Evolutionary conservation across 805 yeast genomes (phyloP).

Genomic region (Ogataea angusta): DNA sequence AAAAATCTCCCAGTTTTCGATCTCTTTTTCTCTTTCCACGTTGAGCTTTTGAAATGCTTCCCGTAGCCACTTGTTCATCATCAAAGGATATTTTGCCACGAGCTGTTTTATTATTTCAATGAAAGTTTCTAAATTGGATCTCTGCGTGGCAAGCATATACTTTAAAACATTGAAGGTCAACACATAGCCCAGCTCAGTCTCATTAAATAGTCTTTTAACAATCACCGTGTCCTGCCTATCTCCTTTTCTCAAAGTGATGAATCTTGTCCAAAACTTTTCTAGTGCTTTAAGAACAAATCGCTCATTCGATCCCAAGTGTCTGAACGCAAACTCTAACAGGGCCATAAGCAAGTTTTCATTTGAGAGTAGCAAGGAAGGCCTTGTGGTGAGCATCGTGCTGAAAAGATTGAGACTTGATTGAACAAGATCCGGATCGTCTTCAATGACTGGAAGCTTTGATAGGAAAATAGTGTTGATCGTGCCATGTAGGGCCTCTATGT

Average conservation of each 20-base stretch:
- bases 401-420: conserved; percentile 52
- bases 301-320: conserved; percentile 46
- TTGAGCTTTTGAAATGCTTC: conserved; percentile 30
- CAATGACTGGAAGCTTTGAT: conserved; percentile 34
- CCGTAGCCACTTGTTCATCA: conserved; percentile 48
- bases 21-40: conserved; percentile 25
- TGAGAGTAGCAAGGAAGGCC: conserved; percentile 46
- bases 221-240: conserved; percentile 36
- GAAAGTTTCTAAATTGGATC: conserved; percentile 61
- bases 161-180: conserved; percentile 37
- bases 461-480: conserved; percentile 40
- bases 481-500: conserved; percentile 33
- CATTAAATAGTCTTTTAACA: conserved; percentile 26
- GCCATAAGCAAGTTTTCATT: conserved; percentile 19
- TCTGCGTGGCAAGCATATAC: conserved; percentile 46
- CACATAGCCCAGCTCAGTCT: conserved; percentile 30
- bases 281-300: conserved; percentile 52
- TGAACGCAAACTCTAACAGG: conserved; percentile 35
- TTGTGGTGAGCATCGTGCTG: conserved; percentile 44
- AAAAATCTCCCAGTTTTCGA: conserved; percentile 40
- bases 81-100: conserved; percentile 34
- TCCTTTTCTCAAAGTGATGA: conserved; percentile 45
- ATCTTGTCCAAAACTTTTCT: conserved; percentile 52
- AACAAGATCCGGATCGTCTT: conserved; percentile 56
- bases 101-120: conserved; percentile 48